Evolutionary conservation across 495 filamentous ascomycete species (phyloP).

Genomic region (Penicillium flavigenum): DNA sequence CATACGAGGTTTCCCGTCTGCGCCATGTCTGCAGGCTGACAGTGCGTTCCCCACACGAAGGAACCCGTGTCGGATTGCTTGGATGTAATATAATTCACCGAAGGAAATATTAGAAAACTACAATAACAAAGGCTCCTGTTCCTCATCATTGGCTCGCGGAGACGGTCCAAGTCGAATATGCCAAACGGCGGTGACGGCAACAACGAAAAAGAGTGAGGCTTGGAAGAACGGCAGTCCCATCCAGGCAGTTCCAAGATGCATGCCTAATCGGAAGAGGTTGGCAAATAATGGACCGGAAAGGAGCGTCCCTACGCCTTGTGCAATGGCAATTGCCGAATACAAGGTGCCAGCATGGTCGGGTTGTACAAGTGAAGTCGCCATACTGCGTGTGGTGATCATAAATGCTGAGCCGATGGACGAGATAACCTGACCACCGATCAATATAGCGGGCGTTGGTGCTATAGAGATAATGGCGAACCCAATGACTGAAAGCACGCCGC

Average conservation of each 20-base stretch:
- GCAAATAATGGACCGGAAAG: constrained; percentile 39
- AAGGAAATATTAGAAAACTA: not conserved
- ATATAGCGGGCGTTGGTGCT: constrained; percentile 30
- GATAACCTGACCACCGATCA: constrained; percentile 38
- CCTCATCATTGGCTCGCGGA: constrained; percentile 6
- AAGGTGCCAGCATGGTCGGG: constrained; percentile 36
- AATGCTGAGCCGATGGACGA: constrained; percentile 38
- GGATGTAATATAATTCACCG: not conserved
- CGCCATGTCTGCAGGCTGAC: not conserved
- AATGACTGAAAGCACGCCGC: constrained; percentile 28
- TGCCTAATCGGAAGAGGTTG: constrained; percentile 36
- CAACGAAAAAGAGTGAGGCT: constrained; percentile 21
- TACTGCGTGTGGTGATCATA: constrained; percentile 31
- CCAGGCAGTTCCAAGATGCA: constrained; percentile 39
- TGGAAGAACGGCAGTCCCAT: constrained; percentile 35
- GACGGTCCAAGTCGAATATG: constrained; percentile 14
- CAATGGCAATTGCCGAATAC: constrained; percentile 36
- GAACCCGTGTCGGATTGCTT: constrained; percentile 3
- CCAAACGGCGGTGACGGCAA: constrained; percentile 22
- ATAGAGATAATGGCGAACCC: constrained; percentile 33
- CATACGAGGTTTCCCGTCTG: not conserved
- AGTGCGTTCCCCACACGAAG: not conserved
- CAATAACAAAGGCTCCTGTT: constrained; percentile 16
- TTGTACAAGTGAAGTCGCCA: constrained; percentile 37
- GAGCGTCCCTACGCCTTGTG: constrained; percentile 31